phyloP scores from a whole-genome alignment of 257 asterid genomes.

The Solanum verrucosum region DNA sequence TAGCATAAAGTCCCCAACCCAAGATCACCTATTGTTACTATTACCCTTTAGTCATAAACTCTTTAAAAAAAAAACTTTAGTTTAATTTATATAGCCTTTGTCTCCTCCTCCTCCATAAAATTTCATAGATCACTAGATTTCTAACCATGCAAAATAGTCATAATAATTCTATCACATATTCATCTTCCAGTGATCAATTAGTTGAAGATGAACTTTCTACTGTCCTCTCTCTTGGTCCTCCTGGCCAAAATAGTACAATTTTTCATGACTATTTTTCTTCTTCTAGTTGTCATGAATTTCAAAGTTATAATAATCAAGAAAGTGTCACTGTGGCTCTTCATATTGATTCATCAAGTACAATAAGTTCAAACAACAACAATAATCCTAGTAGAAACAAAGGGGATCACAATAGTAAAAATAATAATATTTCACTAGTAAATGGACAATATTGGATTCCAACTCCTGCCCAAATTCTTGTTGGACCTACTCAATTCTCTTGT shows the following conservation, averaged over 20 bases:
- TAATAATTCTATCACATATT: conserved; percentile 17
- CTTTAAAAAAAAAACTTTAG: background rate
- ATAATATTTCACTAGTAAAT: background rate
- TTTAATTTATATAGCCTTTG: conserved; percentile 3
- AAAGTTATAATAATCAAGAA: background rate
- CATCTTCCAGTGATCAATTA: conserved; percentile 19
- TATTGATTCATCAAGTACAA: conserved; percentile 26
- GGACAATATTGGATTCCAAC: conserved; percentile 89
- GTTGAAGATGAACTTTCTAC: conserved; percentile 44
- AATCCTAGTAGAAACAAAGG: conserved; percentile 9
- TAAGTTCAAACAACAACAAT: conserved; percentile 4
- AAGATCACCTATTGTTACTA: background rate
- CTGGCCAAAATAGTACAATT: conserved; percentile 30
- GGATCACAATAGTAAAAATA: background rate
- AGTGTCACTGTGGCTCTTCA: conserved; percentile 67
- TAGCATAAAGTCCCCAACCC: conserved; percentile 4
- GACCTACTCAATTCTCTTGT: conserved; percentile 86
- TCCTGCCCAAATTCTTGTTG: conserved; percentile 79
- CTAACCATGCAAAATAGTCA: conserved; percentile 37
- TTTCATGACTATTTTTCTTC: conserved; percentile 15
- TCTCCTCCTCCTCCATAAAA: background rate
- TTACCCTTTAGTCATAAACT: conserved; percentile 5
- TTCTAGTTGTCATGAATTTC: background rate
- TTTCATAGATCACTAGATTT: background rate
- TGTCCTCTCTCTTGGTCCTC: conserved; percentile 70